These are phyloP conservation scores for Edaphochlamys debaryana DNA, from an alignment of 139 green algal species.

Conservation along the genomic window DNA sequence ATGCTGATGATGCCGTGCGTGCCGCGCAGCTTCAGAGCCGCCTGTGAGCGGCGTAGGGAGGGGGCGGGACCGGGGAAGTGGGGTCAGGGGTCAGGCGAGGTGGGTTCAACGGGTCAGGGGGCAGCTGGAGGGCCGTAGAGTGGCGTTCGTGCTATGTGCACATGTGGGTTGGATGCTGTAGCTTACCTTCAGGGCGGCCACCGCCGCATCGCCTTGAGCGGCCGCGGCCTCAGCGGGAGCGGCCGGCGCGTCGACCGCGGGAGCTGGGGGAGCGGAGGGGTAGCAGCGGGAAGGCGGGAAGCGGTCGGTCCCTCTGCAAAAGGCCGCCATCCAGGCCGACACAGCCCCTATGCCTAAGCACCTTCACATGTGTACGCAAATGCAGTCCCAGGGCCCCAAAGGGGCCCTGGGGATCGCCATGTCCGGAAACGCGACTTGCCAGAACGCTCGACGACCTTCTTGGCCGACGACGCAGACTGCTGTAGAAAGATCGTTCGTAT, in stretches of 20 bases:
- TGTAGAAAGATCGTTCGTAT: too few species aligned
- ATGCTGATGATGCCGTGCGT: constrained; percentile 64
- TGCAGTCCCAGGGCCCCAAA: too few species aligned
- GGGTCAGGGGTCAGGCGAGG: too few species aligned
- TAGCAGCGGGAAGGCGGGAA: not conserved
- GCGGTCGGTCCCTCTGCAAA: not conserved
- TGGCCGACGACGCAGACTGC: not conserved
- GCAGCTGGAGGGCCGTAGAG: too few species aligned
- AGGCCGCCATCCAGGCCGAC: not conserved
- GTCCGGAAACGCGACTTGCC: too few species aligned
- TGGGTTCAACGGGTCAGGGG: too few species aligned
- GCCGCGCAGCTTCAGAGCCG: constrained; percentile 56
- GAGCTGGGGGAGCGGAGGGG: not conserved
- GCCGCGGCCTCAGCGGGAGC: not conserved
- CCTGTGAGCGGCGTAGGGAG: constrained; percentile 9
- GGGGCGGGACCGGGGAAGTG: not conserved
- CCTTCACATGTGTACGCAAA: not conserved
- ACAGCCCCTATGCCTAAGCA: too few species aligned
- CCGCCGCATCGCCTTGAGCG: too few species aligned
- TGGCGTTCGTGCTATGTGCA: too few species aligned
- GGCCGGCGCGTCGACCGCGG: not conserved
- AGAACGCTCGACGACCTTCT: not conserved
- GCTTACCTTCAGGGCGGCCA: not conserved
- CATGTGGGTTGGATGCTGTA: not conserved
- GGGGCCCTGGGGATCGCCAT: not conserved